Evolutionary conservation across 1,284 basidiomycete genomes (phyloP), one percentile per base, ranked within the genome.

Genomic region (Rhodotorula sp.): DNA sequence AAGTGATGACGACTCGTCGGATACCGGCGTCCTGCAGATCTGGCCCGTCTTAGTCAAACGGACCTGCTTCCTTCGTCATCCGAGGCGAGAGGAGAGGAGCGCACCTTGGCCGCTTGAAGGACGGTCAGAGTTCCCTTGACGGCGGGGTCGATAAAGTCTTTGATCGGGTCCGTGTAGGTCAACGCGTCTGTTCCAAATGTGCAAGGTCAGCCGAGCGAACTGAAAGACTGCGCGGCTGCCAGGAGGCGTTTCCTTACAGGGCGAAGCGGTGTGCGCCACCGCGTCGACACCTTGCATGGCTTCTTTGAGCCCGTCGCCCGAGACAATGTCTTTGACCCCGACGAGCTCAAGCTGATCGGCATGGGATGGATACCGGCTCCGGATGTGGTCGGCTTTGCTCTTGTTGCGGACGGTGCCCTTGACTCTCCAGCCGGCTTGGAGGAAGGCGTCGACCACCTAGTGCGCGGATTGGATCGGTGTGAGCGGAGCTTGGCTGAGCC

Each of bases 41-140:
- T 34, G 34, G 34, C 34, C 34, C 5, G n/a, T 16, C 29, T 58
- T 16, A 58, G 57, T 16, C 1, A 47, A 5, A 8, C 3, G 31
- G 20, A 1, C 39, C 39, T 12, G 8, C 8, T 43, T 43, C 39
- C 39, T 43, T 43, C 2, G 10, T 12, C 10, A 14, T 5, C 23
- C 43, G 18, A 23, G 0, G 18, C 20, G 26, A 16, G 21, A 21
- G 34, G 34, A 34, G 34, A 34, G 26, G 48, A 10, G 3, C 62
- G 49, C 23, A 54, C 62, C 67, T 72, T 69, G 15, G 77, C 76
- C 3, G 72, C 69, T 47, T 62, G 51, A 18, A 78, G 70, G 7
- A 82, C 69, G 34, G 78, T 77, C 34, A 81, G 72, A 1, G 80
- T 82, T 3, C 81, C 81, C 56, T 81, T 77, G 48, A 82, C 73